Conservation (phyloP, 2,329 filamentous ascomycete genomes). For the Rachicladosporium sp. region DNA sequence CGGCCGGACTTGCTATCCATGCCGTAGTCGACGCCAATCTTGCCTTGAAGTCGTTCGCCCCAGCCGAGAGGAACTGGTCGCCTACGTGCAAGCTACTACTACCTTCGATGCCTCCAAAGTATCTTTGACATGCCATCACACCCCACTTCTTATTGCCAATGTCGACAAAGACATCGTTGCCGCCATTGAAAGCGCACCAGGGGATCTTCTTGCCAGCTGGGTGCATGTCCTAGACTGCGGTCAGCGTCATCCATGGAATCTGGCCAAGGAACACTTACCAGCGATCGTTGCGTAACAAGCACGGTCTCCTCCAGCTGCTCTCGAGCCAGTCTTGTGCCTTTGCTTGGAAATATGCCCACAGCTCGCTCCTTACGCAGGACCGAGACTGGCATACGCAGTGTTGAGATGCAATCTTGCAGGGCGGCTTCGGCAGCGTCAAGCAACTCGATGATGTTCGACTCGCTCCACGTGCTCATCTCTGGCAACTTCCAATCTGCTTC, state of each 20-base stretch:
- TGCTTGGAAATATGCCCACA: constrained; percentile 36
- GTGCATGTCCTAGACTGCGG: constrained; percentile 49
- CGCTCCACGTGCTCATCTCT: constrained; percentile 66
- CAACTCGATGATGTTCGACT: constrained; percentile 64
- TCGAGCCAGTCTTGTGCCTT: constrained; percentile 45
- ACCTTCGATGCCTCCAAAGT: constrained; percentile 65
- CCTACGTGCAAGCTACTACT: constrained; percentile 85
- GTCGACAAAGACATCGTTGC: constrained; percentile 95
- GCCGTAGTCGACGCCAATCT: constrained; percentile 84
- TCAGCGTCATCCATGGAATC: too few species aligned
- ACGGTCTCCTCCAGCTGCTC: constrained; percentile 95
- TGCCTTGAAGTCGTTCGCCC: constrained; percentile 97
- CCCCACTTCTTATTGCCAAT: constrained; percentile 98
- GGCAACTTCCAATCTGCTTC: constrained; percentile 59
- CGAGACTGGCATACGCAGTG: constrained; percentile 65
- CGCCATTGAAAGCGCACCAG: constrained; percentile 97
- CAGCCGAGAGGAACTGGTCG: constrained; percentile 88
- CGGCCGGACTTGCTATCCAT: constrained; percentile 86
- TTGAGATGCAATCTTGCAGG: constrained; percentile 66
- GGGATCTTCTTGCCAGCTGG: constrained; percentile 57
- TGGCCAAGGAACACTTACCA: constrained; percentile 29
- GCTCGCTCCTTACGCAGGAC: constrained; percentile 76
- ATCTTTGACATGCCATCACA: constrained; percentile 80
- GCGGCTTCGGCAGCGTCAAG: constrained; percentile 81
- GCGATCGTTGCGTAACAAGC: constrained; percentile 79